phyloP scores from a whole-genome alignment of 2,329 filamentous ascomycete genomes.

The Cladophialophora carrionii region DNA sequence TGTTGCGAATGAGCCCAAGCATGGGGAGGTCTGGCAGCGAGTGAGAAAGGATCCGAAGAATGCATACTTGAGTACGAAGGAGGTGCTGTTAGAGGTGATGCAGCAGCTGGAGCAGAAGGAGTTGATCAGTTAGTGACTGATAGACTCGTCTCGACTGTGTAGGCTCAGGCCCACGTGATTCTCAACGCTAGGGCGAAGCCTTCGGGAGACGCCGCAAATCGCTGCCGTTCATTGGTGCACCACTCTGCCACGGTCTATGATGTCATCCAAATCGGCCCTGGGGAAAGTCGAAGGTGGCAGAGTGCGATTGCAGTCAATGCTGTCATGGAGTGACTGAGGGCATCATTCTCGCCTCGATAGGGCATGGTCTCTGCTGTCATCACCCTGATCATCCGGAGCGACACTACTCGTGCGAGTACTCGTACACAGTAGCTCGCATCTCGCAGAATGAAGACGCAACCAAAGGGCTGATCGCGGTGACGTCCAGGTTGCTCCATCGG shows the following conservation, averaged over 20 bases:
- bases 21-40: conserved; percentile 89
- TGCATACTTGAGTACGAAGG: conserved; percentile 72
- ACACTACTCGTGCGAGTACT: background rate
- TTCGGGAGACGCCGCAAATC: conserved; percentile 3
- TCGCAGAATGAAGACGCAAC: background rate
- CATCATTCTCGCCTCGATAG: conserved; percentile 2
- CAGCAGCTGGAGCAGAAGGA: conserved; percentile 51
- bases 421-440: too few species aligned
- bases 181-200: background rate
- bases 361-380: conserved; percentile 8
- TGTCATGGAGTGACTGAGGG: conserved; percentile 5
- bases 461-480: background rate
- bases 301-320: background rate
- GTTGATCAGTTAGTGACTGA: conserved; percentile 4
- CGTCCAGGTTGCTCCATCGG: conserved; percentile 1
- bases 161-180: background rate
- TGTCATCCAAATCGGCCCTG: background rate
- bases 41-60: conserved; percentile 86
- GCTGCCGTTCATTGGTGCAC: conserved; percentile 2
- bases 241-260: background rate
- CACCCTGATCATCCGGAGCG: conserved; percentile 12
- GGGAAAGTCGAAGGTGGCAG: background rate
- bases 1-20: conserved; percentile 78
- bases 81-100: conserved; percentile 79
- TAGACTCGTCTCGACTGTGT: background rate